phyloP scores from a whole-genome alignment of 2,329 filamentous ascomycete genomes.

The Arthrobotrys conoides region DNA sequence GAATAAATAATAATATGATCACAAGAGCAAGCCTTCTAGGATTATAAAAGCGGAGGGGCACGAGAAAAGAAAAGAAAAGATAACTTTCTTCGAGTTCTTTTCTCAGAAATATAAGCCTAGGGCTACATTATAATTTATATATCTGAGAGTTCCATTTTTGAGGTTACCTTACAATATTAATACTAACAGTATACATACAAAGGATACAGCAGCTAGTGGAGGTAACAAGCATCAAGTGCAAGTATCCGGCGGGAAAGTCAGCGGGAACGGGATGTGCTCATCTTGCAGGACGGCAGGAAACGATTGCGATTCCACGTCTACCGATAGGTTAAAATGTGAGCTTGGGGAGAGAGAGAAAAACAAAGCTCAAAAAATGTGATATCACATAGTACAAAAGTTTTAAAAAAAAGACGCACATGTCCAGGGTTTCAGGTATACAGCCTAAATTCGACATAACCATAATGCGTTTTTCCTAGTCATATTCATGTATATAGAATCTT shows the following conservation, averaged over 20 bases:
- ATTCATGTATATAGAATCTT: background rate
- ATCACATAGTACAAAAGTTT: conserved; percentile 1
- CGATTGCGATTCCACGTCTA: conserved; percentile 30
- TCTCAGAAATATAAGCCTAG: conserved; percentile 9
- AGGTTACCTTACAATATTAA: too few species aligned
- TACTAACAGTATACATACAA: background rate
- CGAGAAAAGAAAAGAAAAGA: background rate
- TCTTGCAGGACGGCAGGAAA: conserved; percentile 33
- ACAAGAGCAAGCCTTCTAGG: background rate
- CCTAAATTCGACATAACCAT: conserved; percentile 2
- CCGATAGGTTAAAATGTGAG: background rate
- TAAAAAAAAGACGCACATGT: background rate
- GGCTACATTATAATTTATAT: conserved; percentile 21
- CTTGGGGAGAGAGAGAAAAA: background rate
- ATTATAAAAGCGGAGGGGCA: background rate
- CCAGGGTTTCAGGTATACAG: conserved; percentile 11
- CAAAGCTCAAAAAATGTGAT: conserved; percentile 17
- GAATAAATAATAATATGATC: conserved; percentile 9
- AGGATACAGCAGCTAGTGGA: background rate
- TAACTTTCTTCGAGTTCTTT: background rate
- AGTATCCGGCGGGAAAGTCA: background rate
- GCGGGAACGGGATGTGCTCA: conserved; percentile 46
- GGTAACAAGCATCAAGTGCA: background rate
- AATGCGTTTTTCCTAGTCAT: background rate
- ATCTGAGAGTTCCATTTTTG: background rate